Base-by-base conservation (phyloP, 305 asterid genomes). In the Euphrasia arctica region DNA sequence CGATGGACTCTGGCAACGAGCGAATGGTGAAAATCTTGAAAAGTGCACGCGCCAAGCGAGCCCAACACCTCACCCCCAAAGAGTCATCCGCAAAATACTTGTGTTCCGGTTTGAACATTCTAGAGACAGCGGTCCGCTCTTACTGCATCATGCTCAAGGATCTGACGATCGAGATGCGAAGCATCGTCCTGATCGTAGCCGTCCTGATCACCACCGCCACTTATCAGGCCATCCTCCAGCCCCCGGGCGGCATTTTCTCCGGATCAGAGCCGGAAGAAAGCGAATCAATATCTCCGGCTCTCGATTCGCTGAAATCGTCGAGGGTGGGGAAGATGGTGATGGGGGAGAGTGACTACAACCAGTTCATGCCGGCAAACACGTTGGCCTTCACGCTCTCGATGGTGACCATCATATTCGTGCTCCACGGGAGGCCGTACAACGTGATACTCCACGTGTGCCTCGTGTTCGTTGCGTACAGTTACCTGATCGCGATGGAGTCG, bases 221-320 rank as follows among this genome's bases (percentile, higher is more conserved):
- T 1, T 77, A 63, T 63, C 69, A 64, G 47, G 77, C 70, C 14
- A 62, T 67, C 2, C 76, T 77, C 22, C 75, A 71, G 8, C 74
- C 79, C 36, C 79, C 77, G 8, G 77, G 77, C 58, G 77, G 77
- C 1, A 47, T 73, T 32, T 73, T 51, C 58, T 59, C 57, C 7
- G 70, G 51, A 13, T 60, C 41, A 0, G 41, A 18, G 3, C 62
- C 45, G 2, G 29, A 60, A 6, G 63, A 25, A 25, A 25, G 27
- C 2, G 27, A 25, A 25, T 25, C 27, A 25, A 25, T 25, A 25
- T 25, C 43, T 8, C 41, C 54, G 52, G 8, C 31, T 27, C 1
- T 18, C 2, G 8, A 5, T 43, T 43, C 59, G 52, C 18, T 4
- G 36, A 6, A 55, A 3, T 56, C 52, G 48, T 18, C 57, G 57